These are phyloP conservation scores for Macrolepiota dolichaula DNA, from an alignment of 768 basidiomycete species.

Conservation along the genomic window DNA sequence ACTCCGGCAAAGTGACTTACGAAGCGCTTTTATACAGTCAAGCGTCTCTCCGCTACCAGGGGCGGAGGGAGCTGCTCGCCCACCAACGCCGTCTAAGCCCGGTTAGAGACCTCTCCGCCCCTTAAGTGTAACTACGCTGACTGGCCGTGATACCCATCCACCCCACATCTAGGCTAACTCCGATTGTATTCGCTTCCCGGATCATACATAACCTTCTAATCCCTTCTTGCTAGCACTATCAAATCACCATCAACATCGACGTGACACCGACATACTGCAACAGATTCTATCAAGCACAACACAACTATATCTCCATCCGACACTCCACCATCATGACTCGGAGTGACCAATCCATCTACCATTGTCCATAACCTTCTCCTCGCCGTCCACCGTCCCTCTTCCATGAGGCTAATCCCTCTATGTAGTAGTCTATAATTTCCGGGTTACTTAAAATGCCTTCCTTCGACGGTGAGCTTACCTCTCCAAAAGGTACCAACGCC, in stretches of 20 bases:
- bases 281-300: not conserved
- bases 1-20: conserved; percentile 88
- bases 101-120: not conserved
- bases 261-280: not conserved
- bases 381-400: not conserved
- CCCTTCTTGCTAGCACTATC: not conserved
- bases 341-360: no score
- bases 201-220: not conserved
- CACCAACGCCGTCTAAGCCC: not conserved
- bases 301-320: no score
- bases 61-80: not conserved
- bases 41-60: not conserved
- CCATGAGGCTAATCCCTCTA: not conserved
- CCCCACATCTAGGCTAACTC: no score
- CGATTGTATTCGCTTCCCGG: not conserved
- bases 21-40: not conserved
- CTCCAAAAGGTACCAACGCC: no score
- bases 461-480: no score
- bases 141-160: no score
- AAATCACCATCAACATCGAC: not conserved
- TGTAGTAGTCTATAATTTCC: no score
- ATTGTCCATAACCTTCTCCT: no score
- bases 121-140: no score
- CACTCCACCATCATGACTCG: no score
- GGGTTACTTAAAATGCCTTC: no score